These are phyloP conservation scores for Mortierella sp. DNA, from an alignment of 371 early-diverging fungal genomes.

Conservation along the genomic window DNA sequence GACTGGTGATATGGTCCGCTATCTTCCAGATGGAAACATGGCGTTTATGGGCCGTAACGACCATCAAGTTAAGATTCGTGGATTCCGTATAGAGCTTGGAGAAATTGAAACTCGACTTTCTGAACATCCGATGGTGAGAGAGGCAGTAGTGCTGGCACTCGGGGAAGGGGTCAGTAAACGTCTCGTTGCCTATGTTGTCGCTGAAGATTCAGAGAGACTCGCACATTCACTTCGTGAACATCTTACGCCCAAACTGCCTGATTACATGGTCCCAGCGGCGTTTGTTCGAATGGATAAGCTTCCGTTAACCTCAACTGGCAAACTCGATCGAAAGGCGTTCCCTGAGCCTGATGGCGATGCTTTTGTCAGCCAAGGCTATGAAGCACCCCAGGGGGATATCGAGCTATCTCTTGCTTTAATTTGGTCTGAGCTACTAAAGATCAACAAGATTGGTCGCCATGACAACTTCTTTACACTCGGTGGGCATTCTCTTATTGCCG, in stretches of 20 bases:
- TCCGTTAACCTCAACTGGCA: slow-evolving; percentile 17
- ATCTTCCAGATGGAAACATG: no score
- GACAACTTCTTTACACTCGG: slow-evolving; percentile 23
- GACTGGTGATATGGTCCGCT: no score
- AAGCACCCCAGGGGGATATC: slow-evolving; percentile 13
- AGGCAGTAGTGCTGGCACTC: no score
- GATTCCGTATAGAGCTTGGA: no score
- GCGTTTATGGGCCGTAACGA: no score
- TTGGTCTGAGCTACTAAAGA: slow-evolving; percentile 7
- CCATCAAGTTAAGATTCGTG: no score
- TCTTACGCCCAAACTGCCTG: slow-evolving; percentile 11
- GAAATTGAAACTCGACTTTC: no score
- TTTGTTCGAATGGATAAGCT: background rate
- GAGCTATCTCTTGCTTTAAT: slow-evolving; percentile 6
- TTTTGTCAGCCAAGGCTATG: slow-evolving; percentile 5
- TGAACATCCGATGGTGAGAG: no score
- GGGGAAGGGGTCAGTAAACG: no score
- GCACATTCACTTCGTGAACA: slow-evolving; percentile 1
- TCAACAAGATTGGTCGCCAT: slow-evolving; percentile 15
- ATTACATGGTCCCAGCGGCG: slow-evolving; percentile 40
- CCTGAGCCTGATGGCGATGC: slow-evolving; percentile 4
- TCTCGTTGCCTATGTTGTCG: no score
- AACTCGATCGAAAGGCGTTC: slow-evolving; percentile 18
- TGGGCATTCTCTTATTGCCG: slow-evolving; percentile 12
- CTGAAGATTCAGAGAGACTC: background rate